These are phyloP conservation scores for Asclepias syriaca DNA, from an alignment of 257 asterid species.

Conservation along the genomic window DNA sequence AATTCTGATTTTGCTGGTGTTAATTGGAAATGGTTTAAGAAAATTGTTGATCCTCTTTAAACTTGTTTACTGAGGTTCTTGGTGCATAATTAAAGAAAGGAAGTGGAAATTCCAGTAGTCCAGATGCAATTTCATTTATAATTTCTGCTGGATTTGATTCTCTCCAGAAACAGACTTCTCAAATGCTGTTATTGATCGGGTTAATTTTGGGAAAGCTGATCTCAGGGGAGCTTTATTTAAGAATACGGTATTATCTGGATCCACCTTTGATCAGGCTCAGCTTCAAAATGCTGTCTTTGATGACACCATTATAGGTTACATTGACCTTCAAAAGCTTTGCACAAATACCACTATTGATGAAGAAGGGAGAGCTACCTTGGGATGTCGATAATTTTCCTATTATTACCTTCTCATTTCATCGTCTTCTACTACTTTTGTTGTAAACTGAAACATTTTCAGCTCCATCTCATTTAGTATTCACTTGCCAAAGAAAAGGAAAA, in stretches of 20 bases:
- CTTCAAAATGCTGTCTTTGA: constrained; percentile 79
- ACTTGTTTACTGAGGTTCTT: neutral
- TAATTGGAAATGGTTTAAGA: neutral
- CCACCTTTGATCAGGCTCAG: constrained; percentile 71
- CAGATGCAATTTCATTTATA: neutral
- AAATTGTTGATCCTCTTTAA: neutral
- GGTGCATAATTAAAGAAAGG: neutral
- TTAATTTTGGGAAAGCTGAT: constrained; percentile 72
- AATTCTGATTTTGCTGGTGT: neutral
- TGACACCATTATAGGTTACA: constrained; percentile 84
- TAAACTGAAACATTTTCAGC: constrained; percentile 3
- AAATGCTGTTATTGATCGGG: constrained; percentile 93
- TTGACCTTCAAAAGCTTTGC: constrained; percentile 89
- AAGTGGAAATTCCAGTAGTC: neutral
- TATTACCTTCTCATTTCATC: constrained; percentile 1
- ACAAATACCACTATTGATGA: constrained; percentile 58
- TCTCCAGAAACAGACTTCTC: constrained; percentile 74
- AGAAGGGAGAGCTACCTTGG: constrained; percentile 65
- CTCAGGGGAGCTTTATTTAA: constrained; percentile 74
- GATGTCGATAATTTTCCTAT: constrained; percentile 49
- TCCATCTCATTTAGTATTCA: neutral
- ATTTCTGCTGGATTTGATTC: neutral
- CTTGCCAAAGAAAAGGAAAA: neutral
- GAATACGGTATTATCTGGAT: constrained; percentile 85
- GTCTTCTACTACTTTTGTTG: constrained; percentile 1